Evolutionary conservation across 192 early-diverging fungal species (phyloP), one percentile per base, ranked within the genome.

Genomic region (Backusella westeae): DNA sequence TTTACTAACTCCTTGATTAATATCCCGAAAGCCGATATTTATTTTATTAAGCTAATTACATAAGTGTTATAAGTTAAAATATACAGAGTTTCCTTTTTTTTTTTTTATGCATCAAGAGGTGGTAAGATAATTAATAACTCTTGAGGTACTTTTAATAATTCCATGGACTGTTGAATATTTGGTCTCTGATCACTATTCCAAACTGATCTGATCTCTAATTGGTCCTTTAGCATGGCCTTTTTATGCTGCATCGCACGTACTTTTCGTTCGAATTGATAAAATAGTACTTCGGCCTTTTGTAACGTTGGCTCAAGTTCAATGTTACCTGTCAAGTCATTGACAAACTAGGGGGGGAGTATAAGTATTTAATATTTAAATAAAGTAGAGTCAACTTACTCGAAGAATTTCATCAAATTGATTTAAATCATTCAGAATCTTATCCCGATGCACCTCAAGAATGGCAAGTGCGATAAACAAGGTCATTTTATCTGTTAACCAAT

Each of bases 391-490:
- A 44, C 65, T 65, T 82, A 91, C 91, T 85, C 95, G 98, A 34
- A 98, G 85, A 26, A 93, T 91, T 74, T 98, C 96, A 75, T 99
- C 97, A 80, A 97, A 98, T 56, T 92, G 89, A 29, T 83, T 80
- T 42, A 94, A 80, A 72, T 93, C 86, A n/a, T 90, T 87, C 72
- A 96, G 89, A 36, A 98, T 90, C 6, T 89, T 84, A 23, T 89
- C 79, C 10, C 95, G 85, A 73, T 96, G 90, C 69, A 92, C 88
- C 72, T 99, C 94, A 36, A 99, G 77, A 34, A 99, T 92, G 15
- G 96, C 94, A 76, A 98, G 81, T 4, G 96, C 95, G 4, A 99
- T 91, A 88, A 99, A 99, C 36, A 97, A 76, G 59, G 94, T 90
- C 78, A 96, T 96, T 68, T 95, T 86, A 9, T 85, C 86, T 2